phyloP scores from a whole-genome alignment of 176 grass and related monocot genomes.

The Zoysia pacifica region DNA sequence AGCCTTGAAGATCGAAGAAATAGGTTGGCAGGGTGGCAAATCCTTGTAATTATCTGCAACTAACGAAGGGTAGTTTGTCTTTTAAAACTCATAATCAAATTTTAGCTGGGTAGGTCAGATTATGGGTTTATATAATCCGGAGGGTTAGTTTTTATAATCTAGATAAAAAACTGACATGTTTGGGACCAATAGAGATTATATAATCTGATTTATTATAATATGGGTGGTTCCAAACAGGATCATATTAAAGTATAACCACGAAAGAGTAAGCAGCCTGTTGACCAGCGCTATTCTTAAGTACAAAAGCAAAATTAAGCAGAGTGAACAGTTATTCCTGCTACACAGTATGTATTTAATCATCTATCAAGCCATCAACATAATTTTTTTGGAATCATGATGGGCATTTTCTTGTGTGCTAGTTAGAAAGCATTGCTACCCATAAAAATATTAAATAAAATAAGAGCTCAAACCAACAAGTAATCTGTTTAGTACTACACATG shows the following conservation, averaged over 20 bases:
- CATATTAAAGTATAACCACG: slow-evolving; percentile 18
- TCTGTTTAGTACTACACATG: neutral
- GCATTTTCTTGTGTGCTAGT: neutral
- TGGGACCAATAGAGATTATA: no score
- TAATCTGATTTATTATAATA: no score
- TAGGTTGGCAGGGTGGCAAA: no score
- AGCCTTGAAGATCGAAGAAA: no score
- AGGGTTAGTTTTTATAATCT: no score
- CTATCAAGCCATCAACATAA: neutral
- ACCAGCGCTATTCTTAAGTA: neutral
- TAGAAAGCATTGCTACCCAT: neutral
- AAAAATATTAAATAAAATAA: neutral
- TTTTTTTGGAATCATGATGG: neutral
- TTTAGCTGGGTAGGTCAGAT: no score
- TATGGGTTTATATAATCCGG: no score
- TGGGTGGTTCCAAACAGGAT: neutral
- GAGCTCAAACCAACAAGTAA: neutral
- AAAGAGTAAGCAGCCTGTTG: slow-evolving; percentile 10
- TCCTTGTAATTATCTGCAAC: no score
- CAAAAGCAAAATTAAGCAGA: neutral
- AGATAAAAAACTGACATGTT: no score
- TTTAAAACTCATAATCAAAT: no score
- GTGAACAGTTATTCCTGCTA: neutral
- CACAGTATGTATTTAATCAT: slow-evolving; percentile 1
- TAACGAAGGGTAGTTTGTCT: no score